phyloP scores from a whole-genome alignment of 345 rosid species.

The Limnanthes douglasii region DNA sequence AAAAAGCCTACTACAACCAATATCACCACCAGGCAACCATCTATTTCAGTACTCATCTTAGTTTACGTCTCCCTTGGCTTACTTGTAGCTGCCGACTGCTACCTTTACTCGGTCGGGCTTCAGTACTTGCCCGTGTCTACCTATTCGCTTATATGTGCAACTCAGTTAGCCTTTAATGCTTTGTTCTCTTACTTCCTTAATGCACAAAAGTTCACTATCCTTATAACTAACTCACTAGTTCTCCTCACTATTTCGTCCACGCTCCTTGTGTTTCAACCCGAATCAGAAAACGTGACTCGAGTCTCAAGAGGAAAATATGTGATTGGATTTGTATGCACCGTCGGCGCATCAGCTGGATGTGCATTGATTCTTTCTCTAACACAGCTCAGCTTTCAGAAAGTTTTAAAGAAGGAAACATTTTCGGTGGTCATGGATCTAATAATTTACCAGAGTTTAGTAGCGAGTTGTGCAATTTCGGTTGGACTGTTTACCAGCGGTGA shows the following conservation, averaged over 20 bases:
- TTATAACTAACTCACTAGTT: slow-evolving; percentile 25
- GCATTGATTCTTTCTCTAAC: slow-evolving; percentile 25
- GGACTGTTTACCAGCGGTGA: slow-evolving; percentile 49
- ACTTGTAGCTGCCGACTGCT: slow-evolving; percentile 13
- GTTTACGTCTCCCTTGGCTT: slow-evolving; percentile 27
- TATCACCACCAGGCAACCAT: slow-evolving; percentile 3
- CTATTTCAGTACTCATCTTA: slow-evolving; percentile 9
- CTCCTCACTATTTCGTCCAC: slow-evolving; percentile 42
- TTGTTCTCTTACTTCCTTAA: slow-evolving; percentile 39
- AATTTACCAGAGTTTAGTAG: slow-evolving; percentile 16
- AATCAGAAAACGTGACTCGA: slow-evolving; percentile 2
- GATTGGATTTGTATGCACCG: slow-evolving; percentile 25
- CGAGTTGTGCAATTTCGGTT: slow-evolving; percentile 13
- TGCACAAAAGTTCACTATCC: slow-evolving; percentile 33
- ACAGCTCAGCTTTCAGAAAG: slow-evolving; percentile 25
- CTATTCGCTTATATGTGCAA: slow-evolving; percentile 32
- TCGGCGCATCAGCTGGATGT: slow-evolving; percentile 30
- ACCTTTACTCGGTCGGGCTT: slow-evolving; percentile 33
- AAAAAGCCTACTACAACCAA: slow-evolving; percentile 8
- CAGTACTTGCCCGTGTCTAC: slow-evolving; percentile 49
- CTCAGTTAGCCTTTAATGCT: slow-evolving; percentile 43
- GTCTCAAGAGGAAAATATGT: slow-evolving; percentile 15
- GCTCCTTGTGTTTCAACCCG: slow-evolving; percentile 27
- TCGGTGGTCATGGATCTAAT: slow-evolving; percentile 16
- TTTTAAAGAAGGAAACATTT: slow-evolving; percentile 19